A percentile compares a stretch with the other conserved stretches of the same genome.
Conservation (phyloP, 441 rosid species). For the Gossypium schwendimanii region DNA sequence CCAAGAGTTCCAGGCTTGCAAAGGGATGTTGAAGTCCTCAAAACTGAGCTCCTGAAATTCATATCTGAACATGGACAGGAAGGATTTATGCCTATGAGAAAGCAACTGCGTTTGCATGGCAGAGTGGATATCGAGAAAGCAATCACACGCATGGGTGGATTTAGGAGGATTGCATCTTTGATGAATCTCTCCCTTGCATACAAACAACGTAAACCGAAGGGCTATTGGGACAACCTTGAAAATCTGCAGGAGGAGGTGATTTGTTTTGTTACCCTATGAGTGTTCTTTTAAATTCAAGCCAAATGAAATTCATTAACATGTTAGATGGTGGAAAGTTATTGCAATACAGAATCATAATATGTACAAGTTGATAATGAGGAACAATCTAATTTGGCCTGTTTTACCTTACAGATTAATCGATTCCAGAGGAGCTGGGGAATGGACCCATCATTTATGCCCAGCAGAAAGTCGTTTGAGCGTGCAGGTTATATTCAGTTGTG, state of each 20-base stretch:
- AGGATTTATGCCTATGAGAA: constrained; percentile 99
- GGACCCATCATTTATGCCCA: constrained; percentile 91
- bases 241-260: constrained; percentile 85
- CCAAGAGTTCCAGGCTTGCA: constrained; percentile 84
- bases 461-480: constrained; percentile 88
- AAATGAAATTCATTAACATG: constrained; percentile 7
- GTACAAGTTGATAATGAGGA: not conserved
- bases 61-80: constrained; percentile 81
- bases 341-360: not conserved
- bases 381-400: not conserved
- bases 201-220: constrained; percentile 90
- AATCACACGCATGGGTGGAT: constrained; percentile 85
- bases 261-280: not conserved
- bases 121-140: constrained; percentile 95
- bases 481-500: constrained; percentile 49
- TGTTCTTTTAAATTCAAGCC: not conserved
- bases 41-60: constrained; percentile 73
- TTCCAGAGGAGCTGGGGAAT: constrained; percentile 94
- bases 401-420: constrained; percentile 43
- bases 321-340: not conserved
- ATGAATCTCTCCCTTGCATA: constrained; percentile 92
- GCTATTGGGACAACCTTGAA: constrained; percentile 93
- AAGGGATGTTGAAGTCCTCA: constrained; percentile 68
- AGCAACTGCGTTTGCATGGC: constrained; percentile 80
- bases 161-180: constrained; percentile 66